Evolutionary conservation across 345 rosid species (phyloP).

Genomic region (Citrus unshiu): DNA sequence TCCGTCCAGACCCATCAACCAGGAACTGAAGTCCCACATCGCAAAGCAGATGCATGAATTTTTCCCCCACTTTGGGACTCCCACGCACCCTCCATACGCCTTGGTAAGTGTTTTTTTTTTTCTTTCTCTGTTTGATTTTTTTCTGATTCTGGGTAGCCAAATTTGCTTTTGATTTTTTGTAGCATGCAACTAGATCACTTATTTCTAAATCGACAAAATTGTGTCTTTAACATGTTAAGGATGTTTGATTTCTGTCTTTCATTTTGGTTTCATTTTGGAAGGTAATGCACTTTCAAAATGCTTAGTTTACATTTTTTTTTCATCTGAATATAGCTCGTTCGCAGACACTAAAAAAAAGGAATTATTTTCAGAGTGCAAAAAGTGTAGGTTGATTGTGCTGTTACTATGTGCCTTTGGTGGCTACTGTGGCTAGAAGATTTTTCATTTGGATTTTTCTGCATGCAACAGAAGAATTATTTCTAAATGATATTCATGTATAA

Average conservation of each 20-base stretch:
- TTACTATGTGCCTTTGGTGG: background rate
- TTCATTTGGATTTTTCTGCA: background rate
- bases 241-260: background rate
- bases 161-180: background rate
- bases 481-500: background rate
- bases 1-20: background rate
- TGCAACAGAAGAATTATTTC: background rate
- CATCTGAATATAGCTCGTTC: too few species aligned
- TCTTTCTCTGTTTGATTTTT: background rate
- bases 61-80: conserved; percentile 11
- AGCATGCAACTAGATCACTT: background rate
- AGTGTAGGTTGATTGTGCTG: too few species aligned
- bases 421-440: background rate
- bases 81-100: conserved; percentile 29
- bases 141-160: background rate
- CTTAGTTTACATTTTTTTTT: background rate
- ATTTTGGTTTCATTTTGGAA: background rate
- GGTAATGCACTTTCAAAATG: background rate
- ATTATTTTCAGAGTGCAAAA: background rate
- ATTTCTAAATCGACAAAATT: background rate
- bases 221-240: background rate
- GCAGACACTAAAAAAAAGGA: background rate
- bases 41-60: conserved; percentile 5
- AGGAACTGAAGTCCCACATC: background rate
- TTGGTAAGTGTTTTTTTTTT: conserved; percentile 6